phyloP scores from a whole-genome alignment of 2,329 filamentous ascomycete species.

The Pseudocercospora eumusae region DNA sequence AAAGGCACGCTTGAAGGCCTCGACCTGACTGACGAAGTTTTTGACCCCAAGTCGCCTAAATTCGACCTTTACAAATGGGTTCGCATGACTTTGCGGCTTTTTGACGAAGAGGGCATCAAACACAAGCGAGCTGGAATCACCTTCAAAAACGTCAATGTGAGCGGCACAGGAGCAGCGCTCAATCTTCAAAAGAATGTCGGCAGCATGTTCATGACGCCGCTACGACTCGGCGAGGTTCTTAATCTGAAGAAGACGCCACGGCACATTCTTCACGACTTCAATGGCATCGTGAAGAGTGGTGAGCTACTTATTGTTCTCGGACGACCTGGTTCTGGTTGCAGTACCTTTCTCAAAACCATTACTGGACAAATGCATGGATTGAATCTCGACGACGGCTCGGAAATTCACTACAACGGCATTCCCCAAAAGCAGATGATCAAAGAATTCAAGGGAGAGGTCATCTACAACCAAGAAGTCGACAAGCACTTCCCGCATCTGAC shows the following conservation, averaged over 20 bases:
- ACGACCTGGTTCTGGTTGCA: slow-evolving; percentile 60
- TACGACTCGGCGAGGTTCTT: slow-evolving; percentile 60
- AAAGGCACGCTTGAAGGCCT: slow-evolving; percentile 42
- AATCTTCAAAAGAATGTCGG: slow-evolving; percentile 69
- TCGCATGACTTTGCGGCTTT: slow-evolving; percentile 51
- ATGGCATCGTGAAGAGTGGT: slow-evolving; percentile 55
- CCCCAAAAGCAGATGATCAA: slow-evolving; percentile 47
- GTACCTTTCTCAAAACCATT: slow-evolving; percentile 64
- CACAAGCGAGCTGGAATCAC: slow-evolving; percentile 60
- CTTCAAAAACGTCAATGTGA: slow-evolving; percentile 66
- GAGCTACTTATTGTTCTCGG: slow-evolving; percentile 53
- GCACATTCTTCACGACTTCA: slow-evolving; percentile 57
- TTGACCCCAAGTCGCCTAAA: slow-evolving; percentile 56
- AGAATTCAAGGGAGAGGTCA: slow-evolving; percentile 50
- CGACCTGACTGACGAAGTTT: slow-evolving; percentile 48
- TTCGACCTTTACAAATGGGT: slow-evolving; percentile 59
- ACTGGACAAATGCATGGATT: slow-evolving; percentile 63
- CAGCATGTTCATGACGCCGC: slow-evolving; percentile 59
- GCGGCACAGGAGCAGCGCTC: slow-evolving; percentile 65
- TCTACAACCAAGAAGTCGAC: slow-evolving; percentile 52
- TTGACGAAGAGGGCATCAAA: slow-evolving; percentile 59
- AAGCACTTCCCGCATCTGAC: slow-evolving; percentile 60
- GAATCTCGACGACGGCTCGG: slow-evolving; percentile 52
- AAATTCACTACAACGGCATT: slow-evolving; percentile 64
- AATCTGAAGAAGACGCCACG: slow-evolving; percentile 54